Base-by-base conservation (phyloP, 2,329 filamentous ascomycete species). In the Xylaria sp. region DNA sequence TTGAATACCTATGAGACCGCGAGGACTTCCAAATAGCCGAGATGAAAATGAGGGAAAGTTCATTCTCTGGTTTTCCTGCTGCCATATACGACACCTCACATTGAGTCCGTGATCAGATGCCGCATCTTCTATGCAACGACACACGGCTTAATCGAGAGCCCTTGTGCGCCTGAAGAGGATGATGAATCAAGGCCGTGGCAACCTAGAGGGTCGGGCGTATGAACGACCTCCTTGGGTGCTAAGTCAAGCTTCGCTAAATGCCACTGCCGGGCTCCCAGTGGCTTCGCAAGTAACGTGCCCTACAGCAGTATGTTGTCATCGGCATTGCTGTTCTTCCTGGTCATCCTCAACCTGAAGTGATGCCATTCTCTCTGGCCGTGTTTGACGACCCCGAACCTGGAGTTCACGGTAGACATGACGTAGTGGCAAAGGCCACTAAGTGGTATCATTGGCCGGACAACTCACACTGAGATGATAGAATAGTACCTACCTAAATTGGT, bases 181-280 rank as follows among this genome's bases (percentile, higher is more conserved):
- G 46, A 48, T 52, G 55, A 47, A 46, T 55, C 55, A 18, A 30
- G 46, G 13, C 19, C 34, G 55, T 42, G 16, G 52, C n/a, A 42
- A 58, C 39, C n/a, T 48, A 23, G 54, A 50, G 57, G 50, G 23
- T 16, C 37, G 30, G 9, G 54, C 19, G n/a, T 49, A 49, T 46
- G 52, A 56, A 49, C 16, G 57, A 44, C 46, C 39, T 10, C 23
- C 18, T 48, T 52, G 23, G 52, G 11, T 57, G 52, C 46, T 55
- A 48, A 46, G 55, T 35, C 19, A 39, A 57, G 48, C 56, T 54
- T 54, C 18, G 46, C 13, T 57, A 49, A 52, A 55, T 55, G 49
- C 47, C 49, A 57, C 57, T 54, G 50, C 55, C 10, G 35, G n/a
- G 37, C 47, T 57, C 62, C 59, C 59, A 62, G 57, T 62, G 62